Percentiles rank a stretch among this genome's conserved stretches.
Conservation (phyloP, 805 yeast genomes). For the Sugiyamaella qingdaonensis region DNA sequence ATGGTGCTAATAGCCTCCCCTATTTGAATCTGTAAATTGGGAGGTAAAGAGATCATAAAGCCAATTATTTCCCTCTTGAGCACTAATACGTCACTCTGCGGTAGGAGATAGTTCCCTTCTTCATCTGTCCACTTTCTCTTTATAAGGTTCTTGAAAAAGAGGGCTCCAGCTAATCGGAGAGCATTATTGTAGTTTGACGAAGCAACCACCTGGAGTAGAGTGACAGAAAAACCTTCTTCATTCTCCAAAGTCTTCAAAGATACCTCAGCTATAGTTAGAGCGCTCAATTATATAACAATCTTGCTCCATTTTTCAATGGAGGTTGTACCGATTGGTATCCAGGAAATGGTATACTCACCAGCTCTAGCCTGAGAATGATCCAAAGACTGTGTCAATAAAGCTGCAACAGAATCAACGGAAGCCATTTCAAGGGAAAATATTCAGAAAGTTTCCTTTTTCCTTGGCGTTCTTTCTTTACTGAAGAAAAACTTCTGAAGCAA, state of each 20-base stretch:
- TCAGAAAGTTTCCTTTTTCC: not conserved
- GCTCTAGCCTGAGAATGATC: constrained; percentile 25
- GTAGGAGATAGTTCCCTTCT: constrained; percentile 70
- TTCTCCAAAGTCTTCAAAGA: constrained; percentile 59
- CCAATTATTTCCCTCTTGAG: constrained; percentile 75
- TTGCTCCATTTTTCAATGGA: not conserved
- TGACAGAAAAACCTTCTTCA: constrained; percentile 69
- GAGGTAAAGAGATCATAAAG: constrained; percentile 81
- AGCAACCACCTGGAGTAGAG: constrained; percentile 73
- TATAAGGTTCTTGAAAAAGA: constrained; percentile 84
- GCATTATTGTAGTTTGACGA: constrained; percentile 48
- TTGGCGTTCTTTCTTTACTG: not conserved
- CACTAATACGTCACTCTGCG: constrained; percentile 55
- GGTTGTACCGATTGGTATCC: not conserved
- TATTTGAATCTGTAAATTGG: constrained; percentile 74
- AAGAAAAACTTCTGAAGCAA: not conserved
- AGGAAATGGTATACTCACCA: constrained; percentile 10
- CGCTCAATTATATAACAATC: not conserved
- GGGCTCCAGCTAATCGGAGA: constrained; percentile 79
- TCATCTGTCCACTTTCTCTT: constrained; percentile 87
- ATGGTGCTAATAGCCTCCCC: constrained; percentile 91
- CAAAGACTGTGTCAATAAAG: constrained; percentile 26
- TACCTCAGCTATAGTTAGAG: constrained; percentile 42
- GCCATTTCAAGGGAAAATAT: constrained; percentile 6
- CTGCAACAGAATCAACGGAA: constrained; percentile 24